phyloP scores from a whole-genome alignment of 2,329 filamentous ascomycete genomes.

The Escovopsis sp. region DNA sequence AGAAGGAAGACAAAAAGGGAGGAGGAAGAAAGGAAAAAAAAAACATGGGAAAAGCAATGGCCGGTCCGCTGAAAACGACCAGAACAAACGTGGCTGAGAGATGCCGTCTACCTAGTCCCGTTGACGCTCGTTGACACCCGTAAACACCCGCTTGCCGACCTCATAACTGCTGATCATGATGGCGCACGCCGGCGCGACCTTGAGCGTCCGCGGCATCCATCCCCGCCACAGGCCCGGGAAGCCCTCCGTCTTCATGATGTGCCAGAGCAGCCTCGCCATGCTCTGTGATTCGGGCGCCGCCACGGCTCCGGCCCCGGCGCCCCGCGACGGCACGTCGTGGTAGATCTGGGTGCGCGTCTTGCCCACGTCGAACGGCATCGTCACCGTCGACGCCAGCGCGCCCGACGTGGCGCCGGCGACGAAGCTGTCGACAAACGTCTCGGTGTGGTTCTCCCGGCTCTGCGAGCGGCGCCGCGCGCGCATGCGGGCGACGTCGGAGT shows the following conservation, averaged over 20 bases:
- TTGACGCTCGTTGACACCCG: slow-evolving; percentile 49
- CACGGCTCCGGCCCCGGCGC: slow-evolving; percentile 18
- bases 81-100: too few species aligned
- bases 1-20: too few species aligned
- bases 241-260: slow-evolving; percentile 83
- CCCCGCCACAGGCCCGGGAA: slow-evolving; percentile 70
- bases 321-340: slow-evolving; percentile 32
- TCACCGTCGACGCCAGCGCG: slow-evolving; percentile 71
- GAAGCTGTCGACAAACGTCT: slow-evolving; percentile 81
- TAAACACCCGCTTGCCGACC: slow-evolving; percentile 79
- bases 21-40: too few species aligned
- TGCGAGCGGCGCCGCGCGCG: slow-evolving; percentile 40
- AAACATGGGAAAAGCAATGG: too few species aligned
- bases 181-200: slow-evolving; percentile 89
- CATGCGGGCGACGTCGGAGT: slow-evolving; percentile 20
- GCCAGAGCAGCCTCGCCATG: slow-evolving; percentile 73
- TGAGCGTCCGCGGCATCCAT: slow-evolving; percentile 81
- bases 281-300: slow-evolving; percentile 54
- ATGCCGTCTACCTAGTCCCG: background rate
- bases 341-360: slow-evolving; percentile 89
- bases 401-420: slow-evolving; percentile 73
- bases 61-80: too few species aligned
- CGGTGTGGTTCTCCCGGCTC: slow-evolving; percentile 53
- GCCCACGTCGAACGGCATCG: slow-evolving; percentile 92
- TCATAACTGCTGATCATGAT: slow-evolving; percentile 99